A percentile compares a stretch with the other conserved stretches of the same genome.
phyloP scores from a whole-genome alignment of 208 protist genomes.

The Naegleria fowleri region DNA sequence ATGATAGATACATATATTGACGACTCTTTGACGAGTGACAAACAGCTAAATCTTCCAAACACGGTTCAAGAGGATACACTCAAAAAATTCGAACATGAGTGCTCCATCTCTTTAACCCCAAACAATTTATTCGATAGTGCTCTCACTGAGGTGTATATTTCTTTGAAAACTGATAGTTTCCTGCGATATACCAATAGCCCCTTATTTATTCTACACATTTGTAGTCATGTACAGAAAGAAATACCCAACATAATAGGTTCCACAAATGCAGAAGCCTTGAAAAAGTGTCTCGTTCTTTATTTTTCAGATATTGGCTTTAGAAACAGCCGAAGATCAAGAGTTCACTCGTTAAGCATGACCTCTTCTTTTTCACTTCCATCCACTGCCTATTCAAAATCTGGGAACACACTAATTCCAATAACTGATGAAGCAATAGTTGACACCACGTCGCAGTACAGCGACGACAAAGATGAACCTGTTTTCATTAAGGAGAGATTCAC shows the following conservation, averaged over 20 bases:
- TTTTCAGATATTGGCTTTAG: background rate
- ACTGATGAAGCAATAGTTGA: background rate
- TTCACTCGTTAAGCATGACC: background rate
- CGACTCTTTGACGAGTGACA: background rate
- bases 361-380: background rate
- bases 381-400: background rate
- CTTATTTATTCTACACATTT: background rate
- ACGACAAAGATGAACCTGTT: background rate
- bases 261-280: background rate
- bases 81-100: background rate
- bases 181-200: background rate
- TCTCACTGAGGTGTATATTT: background rate
- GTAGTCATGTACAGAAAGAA: background rate
- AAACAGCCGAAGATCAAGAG: background rate
- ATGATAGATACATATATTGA: background rate
- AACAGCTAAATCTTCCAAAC: background rate
- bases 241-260: background rate
- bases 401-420: too few species aligned
- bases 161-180: background rate
- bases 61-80: background rate
- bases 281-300: background rate
- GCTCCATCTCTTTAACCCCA: background rate
- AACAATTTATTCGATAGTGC: background rate
- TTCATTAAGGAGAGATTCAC: background rate
- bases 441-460: background rate